These are phyloP conservation scores for Backusella circina DNA, from an alignment of 192 early-diverging fungal genomes.

Conservation along the genomic window DNA sequence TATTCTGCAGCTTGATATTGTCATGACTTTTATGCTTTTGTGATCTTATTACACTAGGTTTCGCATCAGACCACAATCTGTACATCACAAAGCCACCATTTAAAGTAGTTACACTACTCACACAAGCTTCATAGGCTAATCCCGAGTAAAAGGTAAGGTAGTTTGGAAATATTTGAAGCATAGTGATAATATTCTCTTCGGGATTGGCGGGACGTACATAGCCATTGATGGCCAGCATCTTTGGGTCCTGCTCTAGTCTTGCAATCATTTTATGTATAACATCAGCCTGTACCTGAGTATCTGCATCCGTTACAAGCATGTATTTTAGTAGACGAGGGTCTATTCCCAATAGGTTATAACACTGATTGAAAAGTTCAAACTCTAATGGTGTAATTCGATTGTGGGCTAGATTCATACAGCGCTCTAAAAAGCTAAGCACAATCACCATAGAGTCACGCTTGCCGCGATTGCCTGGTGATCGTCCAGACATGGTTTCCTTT, in stretches of 20 bases:
- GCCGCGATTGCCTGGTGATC: constrained; percentile 68
- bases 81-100: constrained; percentile 70
- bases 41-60: constrained; percentile 8
- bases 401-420: constrained; percentile 54
- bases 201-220: constrained; percentile 66
- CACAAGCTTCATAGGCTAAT: constrained; percentile 63
- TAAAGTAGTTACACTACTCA: constrained; percentile 59
- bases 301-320: constrained; percentile 64
- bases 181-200: constrained; percentile 55
- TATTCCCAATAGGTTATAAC: constrained; percentile 57
- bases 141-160: constrained; percentile 60
- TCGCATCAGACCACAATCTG: constrained; percentile 57
- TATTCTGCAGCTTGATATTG: background rate
- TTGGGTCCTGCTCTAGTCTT: constrained; percentile 51
- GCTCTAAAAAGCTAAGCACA: constrained; percentile 80
- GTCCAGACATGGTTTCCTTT: constrained; percentile 22
- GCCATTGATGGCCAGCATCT: constrained; percentile 61
- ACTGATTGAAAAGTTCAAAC: constrained; percentile 66
- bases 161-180: constrained; percentile 68
- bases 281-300: constrained; percentile 59
- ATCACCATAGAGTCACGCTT: constrained; percentile 89
- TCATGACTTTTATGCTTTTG: background rate
- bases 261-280: constrained; percentile 49
- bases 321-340: constrained; percentile 63
- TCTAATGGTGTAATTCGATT: constrained; percentile 65